Percentiles rank a stretch among this genome's conserved stretches.
Evolutionary conservation across 2,329 filamentous ascomycete genomes (phyloP).

Genomic region (Diaporthe sp.): DNA sequence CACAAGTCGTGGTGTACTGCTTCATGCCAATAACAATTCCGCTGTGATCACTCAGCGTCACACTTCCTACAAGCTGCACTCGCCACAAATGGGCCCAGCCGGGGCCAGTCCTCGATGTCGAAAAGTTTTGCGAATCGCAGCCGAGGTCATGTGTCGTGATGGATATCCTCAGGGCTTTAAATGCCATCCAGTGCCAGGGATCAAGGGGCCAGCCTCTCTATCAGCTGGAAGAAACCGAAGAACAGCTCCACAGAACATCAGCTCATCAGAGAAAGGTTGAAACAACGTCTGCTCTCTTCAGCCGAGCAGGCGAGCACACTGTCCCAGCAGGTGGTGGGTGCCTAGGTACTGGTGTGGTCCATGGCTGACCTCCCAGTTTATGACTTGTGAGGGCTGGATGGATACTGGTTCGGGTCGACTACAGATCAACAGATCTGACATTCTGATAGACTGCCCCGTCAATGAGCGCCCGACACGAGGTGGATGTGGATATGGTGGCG

Average conservation of each 20-base stretch:
- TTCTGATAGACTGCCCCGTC: conserved; percentile 21
- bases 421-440: conserved; percentile 28
- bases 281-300: conserved; percentile 21
- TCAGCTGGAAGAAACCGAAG: conserved; percentile 19
- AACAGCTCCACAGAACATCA: conserved; percentile 34
- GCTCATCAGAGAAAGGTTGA: conserved; percentile 29
- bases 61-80: background rate
- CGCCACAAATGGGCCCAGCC: conserved; percentile 14
- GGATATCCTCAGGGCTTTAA: conserved; percentile 6
- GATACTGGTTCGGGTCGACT: background rate
- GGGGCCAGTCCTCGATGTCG: background rate
- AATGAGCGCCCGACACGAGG: conserved; percentile 26
- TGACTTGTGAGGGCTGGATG: background rate
- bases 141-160: conserved; percentile 29
- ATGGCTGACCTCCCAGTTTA: background rate
- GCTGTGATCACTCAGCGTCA: background rate
- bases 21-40: background rate
- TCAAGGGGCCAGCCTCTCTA: conserved; percentile 7
- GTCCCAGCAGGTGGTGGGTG: conserved; percentile 9
- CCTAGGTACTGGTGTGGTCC: background rate
- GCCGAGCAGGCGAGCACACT: conserved; percentile 1
- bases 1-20: background rate
- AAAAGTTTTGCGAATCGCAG: conserved; percentile 14
- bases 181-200: conserved; percentile 1
- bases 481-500: conserved; percentile 17